These are phyloP conservation scores for Xylogone sp. DNA, from an alignment of 2,329 filamentous ascomycete genomes.

Conservation along the genomic window DNA sequence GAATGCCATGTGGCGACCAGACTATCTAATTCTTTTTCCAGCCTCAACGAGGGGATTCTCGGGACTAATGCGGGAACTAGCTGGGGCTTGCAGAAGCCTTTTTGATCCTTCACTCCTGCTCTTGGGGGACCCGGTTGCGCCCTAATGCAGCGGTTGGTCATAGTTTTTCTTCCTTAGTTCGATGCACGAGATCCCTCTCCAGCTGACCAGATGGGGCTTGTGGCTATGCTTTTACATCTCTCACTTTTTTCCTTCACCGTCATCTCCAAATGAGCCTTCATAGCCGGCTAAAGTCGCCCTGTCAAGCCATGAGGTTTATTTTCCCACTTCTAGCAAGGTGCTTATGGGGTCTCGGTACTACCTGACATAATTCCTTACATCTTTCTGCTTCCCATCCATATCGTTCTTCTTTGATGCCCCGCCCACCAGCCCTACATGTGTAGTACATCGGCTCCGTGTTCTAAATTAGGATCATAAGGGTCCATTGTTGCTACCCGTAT, in stretches of 20 bases:
- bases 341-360: no score
- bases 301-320: background rate
- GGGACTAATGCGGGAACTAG: background rate
- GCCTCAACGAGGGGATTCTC: no score
- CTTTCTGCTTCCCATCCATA: background rate
- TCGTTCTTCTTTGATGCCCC: background rate
- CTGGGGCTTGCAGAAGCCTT: background rate
- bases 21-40: background rate
- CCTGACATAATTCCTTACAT: background rate
- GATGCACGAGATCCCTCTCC: background rate
- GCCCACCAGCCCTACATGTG: background rate
- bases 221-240: background rate
- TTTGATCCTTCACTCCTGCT: background rate
- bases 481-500: no score
- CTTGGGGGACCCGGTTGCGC: background rate
- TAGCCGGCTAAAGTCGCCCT: background rate
- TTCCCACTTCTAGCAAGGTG: background rate
- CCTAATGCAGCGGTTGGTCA: no score
- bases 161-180: background rate
- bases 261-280: background rate
- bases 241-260: background rate
- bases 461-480: background rate
- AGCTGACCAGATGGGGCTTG: background rate
- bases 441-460: background rate
- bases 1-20: background rate